Conservation (phyloP, 1,284 basidiomycete genomes). For the Pisolithus thermaeus region DNA sequence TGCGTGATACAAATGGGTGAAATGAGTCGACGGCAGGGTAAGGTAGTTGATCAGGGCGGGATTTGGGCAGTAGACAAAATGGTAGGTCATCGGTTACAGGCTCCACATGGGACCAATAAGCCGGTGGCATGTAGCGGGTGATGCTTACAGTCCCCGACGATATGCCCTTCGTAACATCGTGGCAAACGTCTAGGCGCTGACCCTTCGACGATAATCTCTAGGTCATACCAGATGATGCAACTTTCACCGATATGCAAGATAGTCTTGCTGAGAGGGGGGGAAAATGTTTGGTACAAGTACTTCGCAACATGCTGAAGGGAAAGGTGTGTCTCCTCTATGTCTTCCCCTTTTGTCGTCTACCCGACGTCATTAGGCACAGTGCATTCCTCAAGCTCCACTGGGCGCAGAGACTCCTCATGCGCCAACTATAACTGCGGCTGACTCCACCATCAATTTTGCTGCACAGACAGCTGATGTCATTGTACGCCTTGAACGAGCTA, state of each 20-base stretch:
- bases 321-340: constrained; percentile 28
- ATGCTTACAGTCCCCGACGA: too few relatives aligned
- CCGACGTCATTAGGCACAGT: constrained; percentile 29
- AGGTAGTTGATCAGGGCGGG: constrained; percentile 40
- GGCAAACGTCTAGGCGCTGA: neutral
- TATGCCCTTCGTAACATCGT: too few relatives aligned
- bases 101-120: neutral
- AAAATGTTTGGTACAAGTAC: constrained; percentile 60
- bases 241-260: constrained; percentile 57
- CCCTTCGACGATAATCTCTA: constrained; percentile 20
- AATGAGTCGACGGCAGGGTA: constrained; percentile 32
- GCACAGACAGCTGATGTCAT: constrained; percentile 54
- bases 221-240: constrained; percentile 42
- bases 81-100: constrained; percentile 12
- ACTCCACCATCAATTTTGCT: constrained; percentile 54
- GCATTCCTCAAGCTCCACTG: constrained; percentile 40
- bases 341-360: constrained; percentile 17
- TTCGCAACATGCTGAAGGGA: constrained; percentile 54
- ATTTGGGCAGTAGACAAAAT: constrained; percentile 48
- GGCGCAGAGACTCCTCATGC: constrained; percentile 44
- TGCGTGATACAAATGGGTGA: constrained; percentile 49
- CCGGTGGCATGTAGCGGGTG: neutral
- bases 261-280: constrained; percentile 64
- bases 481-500: constrained; percentile 56
- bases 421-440: constrained; percentile 52